Conservation (phyloP, 768 basidiomycete genomes). For the Tricholoma furcatifolium region DNA sequence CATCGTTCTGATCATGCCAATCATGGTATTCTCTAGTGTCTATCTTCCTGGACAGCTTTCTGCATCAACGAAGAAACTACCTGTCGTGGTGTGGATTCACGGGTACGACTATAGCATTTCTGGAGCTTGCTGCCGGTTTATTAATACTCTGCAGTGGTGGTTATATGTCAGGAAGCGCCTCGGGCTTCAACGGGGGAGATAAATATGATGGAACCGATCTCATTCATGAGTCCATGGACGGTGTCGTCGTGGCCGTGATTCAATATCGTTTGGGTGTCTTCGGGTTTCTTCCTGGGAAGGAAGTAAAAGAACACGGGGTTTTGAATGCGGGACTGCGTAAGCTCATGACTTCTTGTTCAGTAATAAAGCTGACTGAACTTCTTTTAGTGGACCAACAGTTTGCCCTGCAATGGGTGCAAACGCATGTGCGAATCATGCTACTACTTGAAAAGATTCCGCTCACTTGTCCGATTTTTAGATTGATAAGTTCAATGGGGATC, state of each 20-base stretch:
- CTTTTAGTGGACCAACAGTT: slow-evolving; percentile 41
- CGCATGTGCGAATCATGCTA: slow-evolving; percentile 29
- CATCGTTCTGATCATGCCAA: neutral
- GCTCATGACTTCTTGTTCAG: neutral
- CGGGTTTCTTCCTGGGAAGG: slow-evolving; percentile 45
- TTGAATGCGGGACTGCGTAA: slow-evolving; percentile 50
- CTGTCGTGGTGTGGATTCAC: slow-evolving; percentile 44
- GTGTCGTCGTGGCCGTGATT: slow-evolving; percentile 35
- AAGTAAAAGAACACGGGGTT: slow-evolving; percentile 39
- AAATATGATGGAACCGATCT: slow-evolving; percentile 27
- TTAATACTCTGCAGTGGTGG: slow-evolving; percentile 26
- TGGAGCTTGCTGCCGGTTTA: neutral
- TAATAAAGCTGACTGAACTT: slow-evolving; percentile 11
- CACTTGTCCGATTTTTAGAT: slow-evolving; percentile 29
- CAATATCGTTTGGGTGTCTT: slow-evolving; percentile 46
- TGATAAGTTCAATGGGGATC: slow-evolving; percentile 57
- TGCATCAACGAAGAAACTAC: slow-evolving; percentile 24
- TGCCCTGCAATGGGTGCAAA: slow-evolving; percentile 44
- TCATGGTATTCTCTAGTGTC: slow-evolving; percentile 24
- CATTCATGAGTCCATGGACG: slow-evolving; percentile 30
- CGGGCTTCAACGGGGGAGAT: slow-evolving; percentile 23
- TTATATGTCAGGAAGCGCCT: slow-evolving; percentile 30
- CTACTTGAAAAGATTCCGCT: neutral
- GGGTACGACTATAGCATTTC: slow-evolving; percentile 26
- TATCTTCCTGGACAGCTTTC: slow-evolving; percentile 31